Base-by-base conservation (phyloP, 2,329 filamentous ascomycete species). In the Monosporascus sp. region DNA sequence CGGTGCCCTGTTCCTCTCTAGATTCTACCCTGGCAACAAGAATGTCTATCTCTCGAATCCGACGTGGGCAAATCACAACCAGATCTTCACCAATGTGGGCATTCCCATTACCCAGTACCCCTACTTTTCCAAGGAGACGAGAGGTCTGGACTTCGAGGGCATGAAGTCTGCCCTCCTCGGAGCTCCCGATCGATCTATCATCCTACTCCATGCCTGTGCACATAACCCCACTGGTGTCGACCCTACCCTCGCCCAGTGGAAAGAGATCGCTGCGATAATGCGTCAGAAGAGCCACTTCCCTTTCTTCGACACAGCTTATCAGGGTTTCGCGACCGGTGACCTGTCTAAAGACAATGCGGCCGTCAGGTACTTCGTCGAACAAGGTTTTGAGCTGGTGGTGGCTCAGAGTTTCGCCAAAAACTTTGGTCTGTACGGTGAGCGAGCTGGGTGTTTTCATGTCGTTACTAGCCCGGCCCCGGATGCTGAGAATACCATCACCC, bases 161-260 rank as follows among this genome's bases (percentile, higher is more conserved):
- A 92, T 97, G 88, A 84, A 90, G 70, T 70, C 76, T 48, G 74
- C 88, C 36, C 77, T 97, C 50, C 72, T 82, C 56, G 75, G 78
- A 36, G 92, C 93, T 7, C 87, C 90, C 3, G 79, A 88, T 50
- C 85, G 85, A 62, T 93, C 89, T 69, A 85, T 99, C 70, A 86
- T 99, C 70, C 81, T 97, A 45, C 83, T 97, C 39, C 94, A 97
- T 75, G 89, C 91, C 58, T 99, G 94, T 71, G 94, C 94, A 38
- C 94, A 99, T 79, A 99, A 99, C 78, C 94, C 94, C 37, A 99
- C 94, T 1, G 94, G 94, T 54, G 92, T 99, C 58, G 94, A 99
- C 74, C 92, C 92, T 7, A 96, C 92, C 20, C 79, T 88, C 61
- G 90, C 93, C 51, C 94, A 99, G 76, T 99, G 94, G 94, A 90